Evolutionary conservation across 2,329 filamentous ascomycete genomes (phyloP), one percentile per base, ranked within the genome.

Genomic region (Pseudocercospora fijiensis): DNA sequence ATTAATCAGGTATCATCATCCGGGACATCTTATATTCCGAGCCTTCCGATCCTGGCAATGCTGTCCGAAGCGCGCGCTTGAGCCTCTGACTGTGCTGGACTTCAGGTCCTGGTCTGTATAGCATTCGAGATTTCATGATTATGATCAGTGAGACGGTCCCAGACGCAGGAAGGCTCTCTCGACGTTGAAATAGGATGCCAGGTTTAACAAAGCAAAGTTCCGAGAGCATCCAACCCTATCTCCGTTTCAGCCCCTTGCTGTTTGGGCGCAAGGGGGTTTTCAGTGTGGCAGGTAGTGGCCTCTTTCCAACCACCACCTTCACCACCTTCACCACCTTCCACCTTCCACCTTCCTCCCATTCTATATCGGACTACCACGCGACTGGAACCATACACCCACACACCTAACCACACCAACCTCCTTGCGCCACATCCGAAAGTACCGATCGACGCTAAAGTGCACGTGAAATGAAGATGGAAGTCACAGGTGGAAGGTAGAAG

Each of bases 1-100:
- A 18, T 18, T 6, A 8, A 18, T 41, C 37, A 18, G 37, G 37
- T 41, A 41, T n/a, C 6, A 18, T 41, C 16, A n/a, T 41, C 16
- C 55, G 55, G 55, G n/a, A 45, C 18, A 22, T 57, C 20, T 26
- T 24, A 41, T 20, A 5, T n/a, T 6, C 33, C 55, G 55, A 57
- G 30, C 18, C 37, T 57, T 41, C 55, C 55, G 55, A 45, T 57
- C 20, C 33, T 43, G 33, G 55, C 20, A 57, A 57, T 57, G 30
- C 18, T 33, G 55, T 57, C 30, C 55, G 55, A 28, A n/a, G 18
- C 16, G 16, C 45, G 9, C 45, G 9, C 5, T 13, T 22, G 45
- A 37, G 13, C 13, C 33, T 37, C 13, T 16, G 33, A 11, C 4
- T n/a, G 1, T 6, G 30, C 13, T 16, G 33, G 13, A 37, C 33